Conservation (phyloP, 306 rosid species). For the Lablab purpureus region DNA sequence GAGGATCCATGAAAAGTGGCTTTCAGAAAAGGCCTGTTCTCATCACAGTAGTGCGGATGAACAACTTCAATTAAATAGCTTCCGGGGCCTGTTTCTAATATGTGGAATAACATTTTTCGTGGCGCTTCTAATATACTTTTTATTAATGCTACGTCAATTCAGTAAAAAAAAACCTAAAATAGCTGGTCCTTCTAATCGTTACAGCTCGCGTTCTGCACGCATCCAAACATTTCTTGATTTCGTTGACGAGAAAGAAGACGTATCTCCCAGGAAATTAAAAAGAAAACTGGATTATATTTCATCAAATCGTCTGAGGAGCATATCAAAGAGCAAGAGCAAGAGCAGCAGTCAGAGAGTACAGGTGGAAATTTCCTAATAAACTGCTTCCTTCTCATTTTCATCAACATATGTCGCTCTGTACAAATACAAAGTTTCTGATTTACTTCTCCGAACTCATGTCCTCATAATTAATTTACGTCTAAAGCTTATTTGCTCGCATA, state of each 20-base stretch:
- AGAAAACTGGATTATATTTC: slow-evolving; percentile 48
- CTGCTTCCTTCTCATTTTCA: neutral
- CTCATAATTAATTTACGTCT: neutral
- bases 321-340: slow-evolving; percentile 17
- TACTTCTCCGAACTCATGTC: no score
- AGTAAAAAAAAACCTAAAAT: slow-evolving; percentile 43
- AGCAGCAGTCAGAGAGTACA: slow-evolving; percentile 25
- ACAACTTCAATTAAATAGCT: slow-evolving; percentile 71
- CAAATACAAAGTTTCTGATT: neutral
- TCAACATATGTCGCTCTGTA: neutral
- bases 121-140: slow-evolving; percentile 66
- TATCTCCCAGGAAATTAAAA: slow-evolving; percentile 43
- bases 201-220: slow-evolving; percentile 51
- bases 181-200: slow-evolving; percentile 26
- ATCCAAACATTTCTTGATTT: slow-evolving; percentile 71
- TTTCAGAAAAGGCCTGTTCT: slow-evolving; percentile 61
- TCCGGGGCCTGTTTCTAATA: slow-evolving; percentile 69
- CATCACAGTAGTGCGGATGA: slow-evolving; percentile 58
- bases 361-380: slow-evolving; percentile 9
- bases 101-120: slow-evolving; percentile 71
- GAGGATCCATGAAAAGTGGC: slow-evolving; percentile 84
- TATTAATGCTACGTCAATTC: slow-evolving; percentile 59
- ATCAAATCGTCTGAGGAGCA: slow-evolving; percentile 29
- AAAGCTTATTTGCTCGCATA: no score
- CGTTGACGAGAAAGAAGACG: slow-evolving; percentile 65